phyloP scores from a whole-genome alignment of 73 alveolate species.

The Breviolum minutum region DNA sequence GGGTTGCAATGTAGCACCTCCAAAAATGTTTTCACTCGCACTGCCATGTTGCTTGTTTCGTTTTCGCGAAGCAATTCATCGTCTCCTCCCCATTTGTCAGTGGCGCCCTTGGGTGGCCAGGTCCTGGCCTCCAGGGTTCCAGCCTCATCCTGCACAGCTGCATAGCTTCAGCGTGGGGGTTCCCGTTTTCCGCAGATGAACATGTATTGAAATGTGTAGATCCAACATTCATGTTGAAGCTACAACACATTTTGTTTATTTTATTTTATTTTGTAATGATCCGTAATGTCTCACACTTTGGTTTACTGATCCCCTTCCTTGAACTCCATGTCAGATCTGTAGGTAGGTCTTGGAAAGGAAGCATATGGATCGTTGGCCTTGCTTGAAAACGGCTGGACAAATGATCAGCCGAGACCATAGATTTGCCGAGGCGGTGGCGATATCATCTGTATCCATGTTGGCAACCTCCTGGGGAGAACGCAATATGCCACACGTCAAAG shows the following conservation, averaged over 20 bases:
- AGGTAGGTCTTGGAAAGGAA: slow-evolving; percentile 39
- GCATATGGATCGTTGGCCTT: slow-evolving; percentile 71
- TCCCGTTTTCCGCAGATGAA: too few species aligned
- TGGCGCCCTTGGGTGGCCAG: slow-evolving; percentile 76
- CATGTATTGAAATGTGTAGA: too few species aligned
- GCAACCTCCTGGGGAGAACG: slow-evolving; percentile 25
- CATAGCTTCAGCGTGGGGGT: too few species aligned
- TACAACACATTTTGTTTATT: too few species aligned
- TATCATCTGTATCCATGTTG: slow-evolving; percentile 53
- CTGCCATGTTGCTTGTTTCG: too few species aligned
- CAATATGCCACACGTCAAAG: not conserved
- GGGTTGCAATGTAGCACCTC: too few species aligned
- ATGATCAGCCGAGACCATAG: not conserved
- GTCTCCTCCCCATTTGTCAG: slow-evolving; percentile 82
- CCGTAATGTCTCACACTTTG: not conserved
- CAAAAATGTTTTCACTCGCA: too few species aligned
- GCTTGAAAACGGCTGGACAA: not conserved
- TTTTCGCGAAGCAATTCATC: not conserved
- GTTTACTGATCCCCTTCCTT: not conserved
- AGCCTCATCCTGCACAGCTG: not conserved
- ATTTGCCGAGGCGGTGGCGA: not conserved
- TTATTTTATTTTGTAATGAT: too few species aligned
- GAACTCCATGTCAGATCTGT: not conserved
- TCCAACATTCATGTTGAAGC: too few species aligned
- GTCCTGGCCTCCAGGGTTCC: not conserved